phyloP scores from a whole-genome alignment of 1,284 basidiomycete genomes.

The Megacollybia platyphylla region DNA sequence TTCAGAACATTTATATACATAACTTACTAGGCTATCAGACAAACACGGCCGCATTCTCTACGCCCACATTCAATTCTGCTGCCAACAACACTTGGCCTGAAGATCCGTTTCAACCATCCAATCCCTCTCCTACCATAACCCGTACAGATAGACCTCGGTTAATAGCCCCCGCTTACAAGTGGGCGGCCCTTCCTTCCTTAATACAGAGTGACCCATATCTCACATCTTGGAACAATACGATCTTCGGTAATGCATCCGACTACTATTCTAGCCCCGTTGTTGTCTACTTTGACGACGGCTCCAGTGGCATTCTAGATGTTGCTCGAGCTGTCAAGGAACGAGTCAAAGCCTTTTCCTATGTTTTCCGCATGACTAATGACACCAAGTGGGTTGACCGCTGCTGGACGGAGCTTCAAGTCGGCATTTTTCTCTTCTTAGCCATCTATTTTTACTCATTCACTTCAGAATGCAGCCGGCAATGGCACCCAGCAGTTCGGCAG shows the following conservation, averaged over 20 bases:
- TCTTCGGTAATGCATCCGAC: conserved; percentile 79
- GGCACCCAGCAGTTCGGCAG: conserved; percentile 46
- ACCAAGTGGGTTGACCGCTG: conserved; percentile 79
- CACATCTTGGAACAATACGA: conserved; percentile 80
- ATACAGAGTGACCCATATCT: conserved; percentile 84
- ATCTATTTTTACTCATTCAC: not conserved
- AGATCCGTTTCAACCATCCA: conserved; percentile 61
- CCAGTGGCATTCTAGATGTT: conserved; percentile 88
- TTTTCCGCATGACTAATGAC: conserved; percentile 83
- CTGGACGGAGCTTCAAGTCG: conserved; percentile 72
- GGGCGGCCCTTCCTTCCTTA: conserved; percentile 70
- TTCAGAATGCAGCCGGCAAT: conserved; percentile 24
- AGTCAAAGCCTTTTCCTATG: conserved; percentile 90
- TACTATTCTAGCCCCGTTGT: conserved; percentile 55
- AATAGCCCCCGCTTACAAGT: conserved; percentile 89
- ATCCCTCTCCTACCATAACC: conserved; percentile 41
- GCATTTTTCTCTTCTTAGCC: conserved; percentile 11
- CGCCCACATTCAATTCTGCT: conserved; percentile 55
- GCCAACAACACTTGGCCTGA: conserved; percentile 50
- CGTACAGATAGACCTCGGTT: conserved; percentile 82
- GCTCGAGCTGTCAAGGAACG: conserved; percentile 84
- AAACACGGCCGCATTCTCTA: conserved; percentile 62
- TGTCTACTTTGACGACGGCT: conserved; percentile 68
- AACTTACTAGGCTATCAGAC: conserved; percentile 34
- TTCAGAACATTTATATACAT: not conserved